Base-by-base conservation (phyloP, 2,329 filamentous ascomycete genomes). In the Microsporum ferrugineum region DNA sequence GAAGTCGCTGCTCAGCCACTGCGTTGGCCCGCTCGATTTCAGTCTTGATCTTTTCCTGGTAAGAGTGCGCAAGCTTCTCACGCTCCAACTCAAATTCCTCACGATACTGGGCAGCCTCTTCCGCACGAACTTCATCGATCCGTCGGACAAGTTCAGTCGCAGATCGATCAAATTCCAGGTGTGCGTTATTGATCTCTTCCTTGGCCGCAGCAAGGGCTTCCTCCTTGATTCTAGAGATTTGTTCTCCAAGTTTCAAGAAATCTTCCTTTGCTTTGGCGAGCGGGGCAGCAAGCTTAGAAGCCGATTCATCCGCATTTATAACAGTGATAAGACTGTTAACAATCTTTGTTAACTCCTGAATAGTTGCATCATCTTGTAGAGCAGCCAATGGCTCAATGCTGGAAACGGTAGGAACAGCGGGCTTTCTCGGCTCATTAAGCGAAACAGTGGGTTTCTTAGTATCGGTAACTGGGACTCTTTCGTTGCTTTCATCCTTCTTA, bases 251-350 rank as follows among this genome's bases (percentile, higher is more conserved):
- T 73, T 86, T 87, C 71, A 81, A 77, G 58, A 97, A 80, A 66
- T 95, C 88, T 59, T 81, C 79, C 81, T 96, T 97, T 64, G 92
- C 91, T 79, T 94, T 91, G 67, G 82, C 79, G 62, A 99, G 85
- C 0, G 90, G 87, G 2, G 83, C 82, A 59, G 84, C 85, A 76
- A 94, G 96, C 73, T 88, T 90, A 67, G 82, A 82, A 64, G 87
- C 84, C 61, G 89, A 84, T 63, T 87, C 84, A 72, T 96, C 92
- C 62, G 88, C 88, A 73, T 96, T 96, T 72, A 96, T 86, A 55
- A 95, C 89, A 6, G 89, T 86, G 71, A 99, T 96, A 68, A 99
- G 87, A 74, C 95, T 90, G 77, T 99, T 99, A 68, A 99, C 82
- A 77, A 96, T 92, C 77, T 89, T 92, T 63, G 95, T 90, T 4